Base-by-base conservation (phyloP, 2,329 filamentous ascomycete genomes). In the Eutypella sp. region DNA sequence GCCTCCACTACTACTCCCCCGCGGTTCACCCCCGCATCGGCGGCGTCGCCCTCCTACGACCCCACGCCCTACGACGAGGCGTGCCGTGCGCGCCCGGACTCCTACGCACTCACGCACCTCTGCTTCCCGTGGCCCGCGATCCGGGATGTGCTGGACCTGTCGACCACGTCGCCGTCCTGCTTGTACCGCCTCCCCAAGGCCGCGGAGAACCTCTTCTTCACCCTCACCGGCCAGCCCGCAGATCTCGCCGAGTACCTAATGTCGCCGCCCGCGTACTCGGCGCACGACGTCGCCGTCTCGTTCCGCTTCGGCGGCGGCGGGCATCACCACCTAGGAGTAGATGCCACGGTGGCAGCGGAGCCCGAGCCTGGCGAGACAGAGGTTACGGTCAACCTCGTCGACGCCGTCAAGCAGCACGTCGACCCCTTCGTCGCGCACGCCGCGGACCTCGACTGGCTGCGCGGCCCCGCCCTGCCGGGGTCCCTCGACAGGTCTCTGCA, bases 91-190 rank as follows among this genome's bases (percentile, higher is more conserved):
- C 44, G 42, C 39, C 31, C n/a, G n/a, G n/a, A 40, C 27, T 25
- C 20, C 31, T 27, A 18, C 16, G 33, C 41, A 25, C 45, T 43
- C 13, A 40, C 39, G 13, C 41, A 47, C 19, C 23, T 47, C 29
- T 47, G 45, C 34, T 47, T 47, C 33, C 45, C 45, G 16, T 47
- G 45, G 45, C 31, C 40, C 27, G 45, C 45, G 6, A 41, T 47
- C n/a, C 45, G 45, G 23, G 20, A 41, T 19, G 45, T 44, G 31
- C 39, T 47, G 34, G 34, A 44, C 45, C 36, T 42, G 23, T 27
- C 37, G 16, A 31, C 38, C 22, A 27, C 33, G 37, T 16, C 27
- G 7, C 13, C 25, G 13, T 8, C 25, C 25, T 29, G 8, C 25
- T 8, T 29, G 44, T 47, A 43, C 41, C 23, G 31, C 27, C 41